A percentile compares a stretch with the other conserved stretches of the same genome.
These are phyloP conservation scores for Sporothrix brunneoviolacea DNA, from an alignment of 2,329 filamentous ascomycete species.

Conservation along the genomic window DNA sequence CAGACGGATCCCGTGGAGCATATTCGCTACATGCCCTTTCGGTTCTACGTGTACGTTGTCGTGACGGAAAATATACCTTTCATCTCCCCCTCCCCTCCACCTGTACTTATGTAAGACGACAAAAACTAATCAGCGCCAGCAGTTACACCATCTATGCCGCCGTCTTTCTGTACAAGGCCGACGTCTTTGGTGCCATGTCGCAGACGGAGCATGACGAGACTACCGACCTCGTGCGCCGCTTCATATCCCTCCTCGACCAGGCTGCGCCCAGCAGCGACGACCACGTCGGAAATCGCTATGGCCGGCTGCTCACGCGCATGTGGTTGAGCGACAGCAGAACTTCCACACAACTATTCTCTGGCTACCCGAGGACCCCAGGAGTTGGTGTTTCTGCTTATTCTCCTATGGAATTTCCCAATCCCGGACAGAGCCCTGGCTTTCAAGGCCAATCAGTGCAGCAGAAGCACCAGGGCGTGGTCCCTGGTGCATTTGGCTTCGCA, in stretches of 20 bases:
- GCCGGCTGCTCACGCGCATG: not conserved
- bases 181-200: not conserved
- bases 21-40: slow-evolving; percentile 1
- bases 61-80: too few relatives aligned
- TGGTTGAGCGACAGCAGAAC: not conserved
- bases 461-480: not conserved
- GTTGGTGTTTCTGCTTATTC: not conserved
- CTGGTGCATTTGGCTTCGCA: not conserved
- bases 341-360: not conserved
- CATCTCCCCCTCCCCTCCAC: too few relatives aligned
- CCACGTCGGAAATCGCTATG: not conserved
- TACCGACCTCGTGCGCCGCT: not conserved
- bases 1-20: not conserved
- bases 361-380: not conserved
- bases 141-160: slow-evolving; percentile 1
- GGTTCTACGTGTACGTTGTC: slow-evolving; percentile 2
- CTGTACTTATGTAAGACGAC: too few relatives aligned
- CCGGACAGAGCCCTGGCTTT: not conserved
- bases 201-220: not conserved
- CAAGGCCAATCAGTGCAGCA: not conserved
- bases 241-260: not conserved
- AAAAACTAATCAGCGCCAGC: too few relatives aligned
- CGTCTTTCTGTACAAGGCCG: slow-evolving; percentile 5
- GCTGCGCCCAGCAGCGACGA: not conserved
- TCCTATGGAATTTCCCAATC: not conserved